A percentile compares a stretch with the other conserved stretches of the same genome.
phyloP scores from a whole-genome alignment of 768 basidiomycete species.

The Kockovaella imperatae region DNA sequence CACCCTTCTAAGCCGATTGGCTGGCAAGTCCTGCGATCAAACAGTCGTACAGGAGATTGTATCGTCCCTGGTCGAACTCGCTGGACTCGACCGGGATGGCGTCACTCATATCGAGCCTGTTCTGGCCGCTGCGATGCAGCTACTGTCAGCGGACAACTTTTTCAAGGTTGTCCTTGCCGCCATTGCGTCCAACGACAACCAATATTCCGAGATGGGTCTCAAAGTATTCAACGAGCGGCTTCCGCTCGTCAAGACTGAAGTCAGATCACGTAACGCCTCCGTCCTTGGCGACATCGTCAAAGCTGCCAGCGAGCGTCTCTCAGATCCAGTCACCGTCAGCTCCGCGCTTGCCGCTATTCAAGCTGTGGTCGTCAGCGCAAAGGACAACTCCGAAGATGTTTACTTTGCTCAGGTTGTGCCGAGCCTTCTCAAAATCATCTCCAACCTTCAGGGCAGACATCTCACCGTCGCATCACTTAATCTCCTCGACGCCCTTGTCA shows the following conservation, averaged over 20 bases:
- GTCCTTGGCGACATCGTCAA: constrained; percentile 54
- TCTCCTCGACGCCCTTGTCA: constrained; percentile 47
- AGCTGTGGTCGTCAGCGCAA: constrained; percentile 55
- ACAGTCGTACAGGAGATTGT: constrained; percentile 16
- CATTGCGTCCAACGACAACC: background rate
- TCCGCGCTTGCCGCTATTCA: constrained; percentile 57
- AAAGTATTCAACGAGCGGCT: constrained; percentile 63
- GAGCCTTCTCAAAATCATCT: constrained; percentile 47
- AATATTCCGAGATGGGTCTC: constrained; percentile 50
- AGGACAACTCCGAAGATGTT: constrained; percentile 64
- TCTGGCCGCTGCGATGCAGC: constrained; percentile 53
- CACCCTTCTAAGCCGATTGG: constrained; percentile 48
- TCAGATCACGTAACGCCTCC: constrained; percentile 52
- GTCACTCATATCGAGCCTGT: constrained; percentile 44
- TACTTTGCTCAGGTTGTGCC: constrained; percentile 58
- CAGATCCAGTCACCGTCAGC: constrained; percentile 47
- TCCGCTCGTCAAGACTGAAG: constrained; percentile 53
- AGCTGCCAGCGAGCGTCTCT: constrained; percentile 50
- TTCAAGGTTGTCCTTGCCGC: constrained; percentile 48
- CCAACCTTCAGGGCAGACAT: constrained; percentile 3
- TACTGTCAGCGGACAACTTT: constrained; percentile 67
- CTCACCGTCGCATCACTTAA: background rate
- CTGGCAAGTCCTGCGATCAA: constrained; percentile 28
- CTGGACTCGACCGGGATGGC: constrained; percentile 15
- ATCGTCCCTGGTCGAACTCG: constrained; percentile 17